A percentile compares a stretch with the other conserved stretches of the same genome.
Conservation (phyloP, 192 early-diverging fungal species). For the Backusella morwellensis region DNA sequence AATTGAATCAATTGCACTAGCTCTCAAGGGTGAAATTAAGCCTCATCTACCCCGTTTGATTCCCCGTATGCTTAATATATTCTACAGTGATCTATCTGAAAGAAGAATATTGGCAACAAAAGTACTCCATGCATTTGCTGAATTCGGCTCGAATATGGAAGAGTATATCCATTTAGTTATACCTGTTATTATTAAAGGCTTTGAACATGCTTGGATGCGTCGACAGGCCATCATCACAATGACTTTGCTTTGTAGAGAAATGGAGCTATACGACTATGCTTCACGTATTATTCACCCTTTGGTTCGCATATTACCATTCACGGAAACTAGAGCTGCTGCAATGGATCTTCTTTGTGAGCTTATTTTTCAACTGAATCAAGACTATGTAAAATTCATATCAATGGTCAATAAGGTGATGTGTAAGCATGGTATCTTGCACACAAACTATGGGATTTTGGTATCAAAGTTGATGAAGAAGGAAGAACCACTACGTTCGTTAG, state of each 20-base stretch:
- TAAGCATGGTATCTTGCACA: constrained; percentile 64
- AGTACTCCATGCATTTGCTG: constrained; percentile 74
- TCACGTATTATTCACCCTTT: constrained; percentile 86
- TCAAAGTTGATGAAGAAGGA: constrained; percentile 74
- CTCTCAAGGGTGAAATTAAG: constrained; percentile 87
- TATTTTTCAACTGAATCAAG: constrained; percentile 80
- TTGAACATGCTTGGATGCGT: constrained; percentile 71
- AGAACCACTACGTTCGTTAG: constrained; percentile 61
- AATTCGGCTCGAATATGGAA: constrained; percentile 85
- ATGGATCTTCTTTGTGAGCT: constrained; percentile 87
- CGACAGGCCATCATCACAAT: constrained; percentile 69
- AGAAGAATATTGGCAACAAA: constrained; percentile 56
- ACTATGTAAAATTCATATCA: constrained; percentile 86
- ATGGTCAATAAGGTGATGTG: constrained; percentile 75
- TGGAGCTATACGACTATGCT: constrained; percentile 80
- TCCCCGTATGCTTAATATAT: constrained; percentile 78
- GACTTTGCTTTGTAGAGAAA: constrained; percentile 67
- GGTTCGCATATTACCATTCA: constrained; percentile 64
- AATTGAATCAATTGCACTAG: constrained; percentile 80
- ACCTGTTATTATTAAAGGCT: constrained; percentile 73
- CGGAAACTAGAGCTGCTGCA: constrained; percentile 57
- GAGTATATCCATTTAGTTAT: constrained; percentile 91
- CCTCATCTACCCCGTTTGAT: constrained; percentile 76
- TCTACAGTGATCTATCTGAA: constrained; percentile 76
- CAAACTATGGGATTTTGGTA: constrained; percentile 71